Base-by-base conservation (phyloP, 306 rosid species). In the Vigna unguiculata region DNA sequence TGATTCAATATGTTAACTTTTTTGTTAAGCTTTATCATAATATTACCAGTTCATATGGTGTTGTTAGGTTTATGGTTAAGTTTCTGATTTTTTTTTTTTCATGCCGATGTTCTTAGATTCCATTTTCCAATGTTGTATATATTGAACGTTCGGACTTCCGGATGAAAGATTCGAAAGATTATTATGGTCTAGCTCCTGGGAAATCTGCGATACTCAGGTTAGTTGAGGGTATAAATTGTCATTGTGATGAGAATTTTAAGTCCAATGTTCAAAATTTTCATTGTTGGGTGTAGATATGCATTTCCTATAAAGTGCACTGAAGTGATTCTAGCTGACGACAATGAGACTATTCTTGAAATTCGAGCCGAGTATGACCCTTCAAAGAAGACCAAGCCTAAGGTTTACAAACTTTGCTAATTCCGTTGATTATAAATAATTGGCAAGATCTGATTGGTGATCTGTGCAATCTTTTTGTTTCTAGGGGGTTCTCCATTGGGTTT, bases 401-500 rank as follows among this genome's bases (percentile, higher is more conserved):
- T 95, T 59, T 62, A 19, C 68, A 28, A 25, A 69, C 65, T 80
- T 74, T 51, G 53, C 24, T 48, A 38, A 53, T 21, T 77, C 16
- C 74, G n/a, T 20, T 76, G 53, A 41, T 81, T 71, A 30, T 65
- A 38, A 54, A 54, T 71, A 49, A 47, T 59, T 63, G 67, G 49
- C 77, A 32, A n/a, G 71, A 28, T 38, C 48, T 24, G 65, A 21
- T 79, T 70, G 69, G 69, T 82, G 70, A 83, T 62, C 48, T 49
- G 20, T 51, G 34, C 2, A 22, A 22, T 13, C 12, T 17, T 57
- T n/a, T 75, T 79, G 8, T 51, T 62, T 36, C 19, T 83, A 92
- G 99, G 99, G 98, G 24, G 99, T 96, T 72, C 93, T 96, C 57
- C 99, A 96, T 75, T 96, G 98, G 99, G 97, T 92, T 74, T 83